Base-by-base conservation (phyloP, 2,329 filamentous ascomycete species). In the Ilyonectria destructans region DNA sequence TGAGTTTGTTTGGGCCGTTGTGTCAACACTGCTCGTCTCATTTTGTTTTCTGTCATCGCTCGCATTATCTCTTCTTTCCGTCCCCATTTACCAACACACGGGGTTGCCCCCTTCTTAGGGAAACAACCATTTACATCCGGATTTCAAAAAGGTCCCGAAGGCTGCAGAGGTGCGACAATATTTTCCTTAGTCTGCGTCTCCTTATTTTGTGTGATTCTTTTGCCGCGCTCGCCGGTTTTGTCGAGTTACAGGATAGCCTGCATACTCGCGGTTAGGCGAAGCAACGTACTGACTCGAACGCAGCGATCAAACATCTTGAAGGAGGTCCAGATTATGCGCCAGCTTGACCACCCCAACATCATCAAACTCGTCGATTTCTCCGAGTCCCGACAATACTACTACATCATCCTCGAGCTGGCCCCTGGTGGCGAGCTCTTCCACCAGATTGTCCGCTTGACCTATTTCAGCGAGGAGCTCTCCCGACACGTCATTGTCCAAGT, bases 281-380 rank as follows among this genome's bases (percentile, higher is more conserved):
- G 57, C 65, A 69, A 56, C 8, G 67, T 76, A 70, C 80, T 81
- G 69, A 82, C 76, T 45, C 13, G 21, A 51, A 21, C 40, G n/a
- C 81, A 99, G 96, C 90, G 96, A 84, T 94, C 96, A 71, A 99
- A 98, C 78, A 98, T 99, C 73, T 85, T 99, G 69, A 99, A 99
- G 84, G 96, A 99, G 82, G 96, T 99, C 15, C 94, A 97, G 78
- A 99, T 99, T 75, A 99, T 99, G 96, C 94, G 95, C 71, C 93
- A 97, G 77, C 87, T 99, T 55, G 95, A 98, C 73, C 96, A 99
- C 75, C 95, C 96, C 69, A 98, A 98, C 80, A 96, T 99, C 69
- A 91, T 98, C 81, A 96, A 94, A 79, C 89, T 99, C 65, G 88
- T 98, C 77, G 94, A 97, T 77, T 98, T 98, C 79, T 93, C 93